Percentiles rank a stretch among this genome's conserved stretches.
These are phyloP conservation scores for Camelina laxa DNA, from an alignment of 345 rosid genomes.

Conservation along the genomic window DNA sequence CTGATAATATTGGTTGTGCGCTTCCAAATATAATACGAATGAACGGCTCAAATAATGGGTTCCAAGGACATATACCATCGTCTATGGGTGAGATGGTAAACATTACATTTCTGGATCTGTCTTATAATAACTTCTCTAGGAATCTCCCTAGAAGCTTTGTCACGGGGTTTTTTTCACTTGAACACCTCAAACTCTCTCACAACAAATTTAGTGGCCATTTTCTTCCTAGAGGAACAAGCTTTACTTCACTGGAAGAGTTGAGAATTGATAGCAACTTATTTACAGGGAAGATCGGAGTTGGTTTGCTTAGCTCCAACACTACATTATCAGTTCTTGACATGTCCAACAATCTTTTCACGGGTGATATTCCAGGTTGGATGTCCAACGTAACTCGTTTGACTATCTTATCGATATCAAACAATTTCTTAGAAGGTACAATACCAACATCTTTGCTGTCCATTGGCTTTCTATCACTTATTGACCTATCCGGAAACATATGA, in stretches of 20 bases:
- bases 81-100: slow-evolving; percentile 31
- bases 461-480: background rate
- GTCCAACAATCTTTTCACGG: slow-evolving; percentile 11
- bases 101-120: slow-evolving; percentile 6
- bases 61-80: slow-evolving; percentile 20
- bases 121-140: slow-evolving; percentile 28
- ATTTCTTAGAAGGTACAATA: background rate
- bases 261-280: slow-evolving; percentile 3
- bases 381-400: background rate
- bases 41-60: background rate
- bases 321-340: background rate
- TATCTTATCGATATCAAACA: slow-evolving; percentile 9
- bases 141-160: slow-evolving; percentile 2
- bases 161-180: background rate
- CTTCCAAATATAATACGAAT: background rate
- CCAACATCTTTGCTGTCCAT: background rate
- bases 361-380: slow-evolving; percentile 19
- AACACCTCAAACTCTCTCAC: background rate
- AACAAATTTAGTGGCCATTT: slow-evolving; percentile 6
- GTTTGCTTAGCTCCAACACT: background rate
- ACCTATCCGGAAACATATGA: slow-evolving; percentile 18
- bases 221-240: background rate
- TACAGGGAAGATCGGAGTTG: slow-evolving; percentile 11
- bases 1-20: background rate
- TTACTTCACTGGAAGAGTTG: background rate